Evolutionary conservation across 495 filamentous ascomycete genomes (phyloP), one percentile per base, ranked within the genome.

Genomic region (Evernia prunastri): DNA sequence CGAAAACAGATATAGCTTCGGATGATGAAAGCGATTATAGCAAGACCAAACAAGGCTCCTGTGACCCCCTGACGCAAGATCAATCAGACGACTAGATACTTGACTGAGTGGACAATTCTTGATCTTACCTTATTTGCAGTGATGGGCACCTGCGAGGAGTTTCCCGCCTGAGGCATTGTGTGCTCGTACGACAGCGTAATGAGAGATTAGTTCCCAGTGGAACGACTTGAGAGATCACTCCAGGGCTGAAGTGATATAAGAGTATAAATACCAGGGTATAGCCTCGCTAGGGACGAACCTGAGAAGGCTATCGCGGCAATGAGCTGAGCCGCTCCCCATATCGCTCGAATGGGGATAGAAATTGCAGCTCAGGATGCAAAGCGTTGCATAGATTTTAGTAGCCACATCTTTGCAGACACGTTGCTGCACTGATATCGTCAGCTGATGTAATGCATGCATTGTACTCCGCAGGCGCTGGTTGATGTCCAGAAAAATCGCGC

Each of bases 141-240:
- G 40, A 56, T 42, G 25, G 63, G 35, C 31, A 66, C 61, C 18
- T 18, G 45, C 53, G 63, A 40, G 45, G 78, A 79, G 20, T 13
- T 49, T 25, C 45, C 45, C 11, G 45, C n/a, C 27, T 49, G 45
- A 27, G 45, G 27, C 45, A 49, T 49, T 27, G 2, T 49, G 6
- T 27, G 23, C 5, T 49, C 23, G 1, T 49, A 27, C 45, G 27
- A 27, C 12, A 49, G 11, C 8, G 45, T 15, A 49, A 11, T 17
- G 27, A 11, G 27, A 23, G 4, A 9, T 27, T 49, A 23, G n/a
- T 49, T 27, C 3, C 45, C 45, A 49, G n/a, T 25, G 11, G 4
- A 49, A 25, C 10, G 11, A n/a, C 23, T 25, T 45, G 43, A 45
- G 7, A 4, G 23, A 45, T 11, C n/a, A 45, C 20, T 3, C 45